phyloP scores from a whole-genome alignment of 495 filamentous ascomycete genomes.

The Gamarada debralockiae region DNA sequence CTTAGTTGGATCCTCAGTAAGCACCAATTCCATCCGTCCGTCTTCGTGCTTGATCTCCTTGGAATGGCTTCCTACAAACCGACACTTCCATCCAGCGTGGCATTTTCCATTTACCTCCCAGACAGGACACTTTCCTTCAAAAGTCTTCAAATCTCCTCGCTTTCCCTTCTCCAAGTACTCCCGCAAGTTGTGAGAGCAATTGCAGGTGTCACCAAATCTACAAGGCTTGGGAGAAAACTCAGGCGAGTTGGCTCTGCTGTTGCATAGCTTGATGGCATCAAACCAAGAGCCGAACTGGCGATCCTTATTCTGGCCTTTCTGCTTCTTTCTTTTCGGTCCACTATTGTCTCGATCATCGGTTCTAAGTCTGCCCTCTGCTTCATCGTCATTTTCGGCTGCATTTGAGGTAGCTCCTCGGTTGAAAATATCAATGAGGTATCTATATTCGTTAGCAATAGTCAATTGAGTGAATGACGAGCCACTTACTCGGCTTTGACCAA shows the following conservation, averaged over 20 bases:
- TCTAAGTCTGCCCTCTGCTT: constrained; percentile 45
- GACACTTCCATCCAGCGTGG: constrained; percentile 84
- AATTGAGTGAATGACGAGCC: neutral
- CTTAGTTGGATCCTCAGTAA: constrained; percentile 41
- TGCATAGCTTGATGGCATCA: constrained; percentile 76
- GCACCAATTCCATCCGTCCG: constrained; percentile 75
- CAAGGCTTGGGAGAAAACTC: constrained; percentile 77
- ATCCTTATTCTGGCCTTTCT: constrained; percentile 79
- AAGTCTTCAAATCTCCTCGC: constrained; percentile 69
- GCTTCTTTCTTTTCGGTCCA: constrained; percentile 52
- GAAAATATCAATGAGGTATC: constrained; percentile 15
- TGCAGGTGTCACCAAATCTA: constrained; percentile 72
- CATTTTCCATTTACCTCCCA: constrained; percentile 75
- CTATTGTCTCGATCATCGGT: constrained; percentile 21
- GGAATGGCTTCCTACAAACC: constrained; percentile 79
- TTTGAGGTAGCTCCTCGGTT: neutral
- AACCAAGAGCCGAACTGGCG: constrained; percentile 78
- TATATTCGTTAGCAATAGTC: constrained; percentile 10
- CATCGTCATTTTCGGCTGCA: constrained; percentile 50
- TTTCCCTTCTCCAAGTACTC: constrained; percentile 82
- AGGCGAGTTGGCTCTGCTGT: constrained; percentile 55
- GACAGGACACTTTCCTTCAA: constrained; percentile 73
- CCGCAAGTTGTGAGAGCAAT: constrained; percentile 75
- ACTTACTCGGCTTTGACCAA: constrained; percentile 81
- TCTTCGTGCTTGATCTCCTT: constrained; percentile 68